These are phyloP conservation scores for Globisporangium cylindrosporum DNA, from an alignment of 352 stramenopile genomes.

Conservation along the genomic window DNA sequence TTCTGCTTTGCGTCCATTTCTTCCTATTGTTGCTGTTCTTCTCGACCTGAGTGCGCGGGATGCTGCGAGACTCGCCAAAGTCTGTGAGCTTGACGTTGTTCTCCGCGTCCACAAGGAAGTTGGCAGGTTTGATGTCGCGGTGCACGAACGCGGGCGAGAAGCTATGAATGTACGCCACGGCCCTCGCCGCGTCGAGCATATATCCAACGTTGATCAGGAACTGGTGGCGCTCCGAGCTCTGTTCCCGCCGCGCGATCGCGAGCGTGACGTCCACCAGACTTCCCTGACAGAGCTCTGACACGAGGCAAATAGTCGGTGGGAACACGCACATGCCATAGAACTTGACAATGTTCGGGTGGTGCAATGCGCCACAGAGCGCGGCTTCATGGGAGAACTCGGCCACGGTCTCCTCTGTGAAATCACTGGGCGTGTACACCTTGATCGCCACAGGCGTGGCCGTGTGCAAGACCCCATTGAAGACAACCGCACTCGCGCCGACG, in stretches of 20 bases:
- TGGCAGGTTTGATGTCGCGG: slow-evolving; percentile 60
- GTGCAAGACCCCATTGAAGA: slow-evolving; percentile 47
- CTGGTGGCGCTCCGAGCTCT: slow-evolving; percentile 26
- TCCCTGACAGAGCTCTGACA: slow-evolving; percentile 53
- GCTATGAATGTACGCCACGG: slow-evolving; percentile 60
- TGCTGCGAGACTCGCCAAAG: slow-evolving; percentile 55
- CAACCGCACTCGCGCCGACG: slow-evolving; percentile 34
- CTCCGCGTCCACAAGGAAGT: slow-evolving; percentile 54
- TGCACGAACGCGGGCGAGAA: slow-evolving; percentile 61
- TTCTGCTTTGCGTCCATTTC: background rate
- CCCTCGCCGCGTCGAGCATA: slow-evolving; percentile 57
- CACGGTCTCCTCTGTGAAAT: slow-evolving; percentile 51
- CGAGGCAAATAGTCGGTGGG: slow-evolving; percentile 56
- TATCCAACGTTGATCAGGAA: slow-evolving; percentile 51
- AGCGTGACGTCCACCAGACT: slow-evolving; percentile 42
- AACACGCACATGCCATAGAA: slow-evolving; percentile 67
- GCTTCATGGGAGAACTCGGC: slow-evolving; percentile 64
- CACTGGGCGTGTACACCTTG: slow-evolving; percentile 58
- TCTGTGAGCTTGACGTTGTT: slow-evolving; percentile 65
- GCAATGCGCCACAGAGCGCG: slow-evolving; percentile 40
- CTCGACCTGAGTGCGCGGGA: slow-evolving; percentile 21
- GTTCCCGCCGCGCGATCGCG: slow-evolving; percentile 17
- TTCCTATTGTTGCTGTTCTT: background rate
- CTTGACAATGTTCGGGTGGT: slow-evolving; percentile 58
- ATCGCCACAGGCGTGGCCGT: slow-evolving; percentile 37